These are phyloP conservation scores for Alternaria sp. DNA, from an alignment of 2,329 filamentous ascomycete species.

Conservation along the genomic window DNA sequence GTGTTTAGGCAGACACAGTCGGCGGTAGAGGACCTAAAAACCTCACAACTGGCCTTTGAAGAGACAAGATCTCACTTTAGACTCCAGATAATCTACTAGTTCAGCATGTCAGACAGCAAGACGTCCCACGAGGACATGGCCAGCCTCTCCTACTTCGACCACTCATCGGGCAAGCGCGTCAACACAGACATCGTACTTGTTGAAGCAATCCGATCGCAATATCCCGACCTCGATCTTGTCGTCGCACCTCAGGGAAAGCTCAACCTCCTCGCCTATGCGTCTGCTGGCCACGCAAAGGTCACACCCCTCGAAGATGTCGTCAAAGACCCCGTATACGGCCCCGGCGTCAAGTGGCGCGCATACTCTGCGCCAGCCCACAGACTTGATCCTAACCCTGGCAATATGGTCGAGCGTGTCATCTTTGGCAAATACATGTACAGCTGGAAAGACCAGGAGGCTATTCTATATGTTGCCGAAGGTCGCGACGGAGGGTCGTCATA, in stretches of 20 bases:
- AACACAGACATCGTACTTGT: constrained; percentile 56
- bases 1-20: constrained; percentile 12
- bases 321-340: constrained; percentile 48
- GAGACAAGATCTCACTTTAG: not conserved
- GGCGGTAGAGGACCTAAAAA: constrained; percentile 5
- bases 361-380: constrained; percentile 54
- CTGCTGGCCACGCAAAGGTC: constrained; percentile 53
- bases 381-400: constrained; percentile 49
- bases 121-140: constrained; percentile 48
- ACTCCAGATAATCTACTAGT: constrained; percentile 34
- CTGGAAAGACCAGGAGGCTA: constrained; percentile 56
- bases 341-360: constrained; percentile 46
- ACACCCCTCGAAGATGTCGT: constrained; percentile 54
- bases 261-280: constrained; percentile 55
- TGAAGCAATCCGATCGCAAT: constrained; percentile 57
- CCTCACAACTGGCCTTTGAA: constrained; percentile 20
- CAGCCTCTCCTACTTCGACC: constrained; percentile 54
- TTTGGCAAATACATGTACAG: constrained; percentile 59
- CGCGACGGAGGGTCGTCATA: constrained; percentile 50
- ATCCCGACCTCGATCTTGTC: constrained; percentile 56
- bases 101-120: constrained; percentile 20
- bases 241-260: constrained; percentile 47
- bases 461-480: constrained; percentile 55
- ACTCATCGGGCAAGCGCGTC: constrained; percentile 55
- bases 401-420: constrained; percentile 50